Percentiles rank a stretch among this genome's conserved stretches.
phyloP scores from a whole-genome alignment of 176 grass and related monocot species.

The Avena insularis region DNA sequence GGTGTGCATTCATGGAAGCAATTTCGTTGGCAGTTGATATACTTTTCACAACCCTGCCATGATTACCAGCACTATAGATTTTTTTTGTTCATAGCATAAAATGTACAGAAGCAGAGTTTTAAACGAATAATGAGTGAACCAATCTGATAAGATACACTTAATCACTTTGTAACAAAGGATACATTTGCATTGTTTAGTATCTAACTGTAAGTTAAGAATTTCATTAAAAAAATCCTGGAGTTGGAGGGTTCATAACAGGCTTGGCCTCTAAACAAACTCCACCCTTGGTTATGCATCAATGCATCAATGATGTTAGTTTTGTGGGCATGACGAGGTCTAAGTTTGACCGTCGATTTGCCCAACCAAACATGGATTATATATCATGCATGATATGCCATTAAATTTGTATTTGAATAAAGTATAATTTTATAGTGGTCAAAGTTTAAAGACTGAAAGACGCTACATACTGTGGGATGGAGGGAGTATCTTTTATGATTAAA shows the following conservation, averaged over 20 bases:
- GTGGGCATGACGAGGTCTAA: neutral
- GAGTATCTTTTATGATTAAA: neutral
- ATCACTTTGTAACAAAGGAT: neutral
- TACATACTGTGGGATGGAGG: no score
- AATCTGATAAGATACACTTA: slow-evolving; percentile 12
- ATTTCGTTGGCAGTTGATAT: neutral
- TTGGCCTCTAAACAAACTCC: neutral
- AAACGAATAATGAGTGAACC: neutral
- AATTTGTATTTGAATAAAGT: no score
- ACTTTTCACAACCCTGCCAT: neutral
- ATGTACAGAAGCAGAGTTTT: neutral
- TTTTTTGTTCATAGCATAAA: neutral
- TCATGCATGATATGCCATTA: no score
- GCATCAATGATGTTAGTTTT: neutral
- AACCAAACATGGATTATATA: no score
- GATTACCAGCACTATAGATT: neutral
- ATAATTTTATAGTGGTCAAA: no score
- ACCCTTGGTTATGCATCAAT: slow-evolving; percentile 2
- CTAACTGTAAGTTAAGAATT: neutral
- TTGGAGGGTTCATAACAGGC: neutral
- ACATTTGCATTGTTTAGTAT: neutral
- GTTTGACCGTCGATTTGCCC: no score
- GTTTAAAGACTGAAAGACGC: no score
- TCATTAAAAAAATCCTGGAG: neutral
- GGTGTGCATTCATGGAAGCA: neutral